Base-by-base conservation (phyloP, 345 rosid species). In the Rhizophora mangle region DNA sequence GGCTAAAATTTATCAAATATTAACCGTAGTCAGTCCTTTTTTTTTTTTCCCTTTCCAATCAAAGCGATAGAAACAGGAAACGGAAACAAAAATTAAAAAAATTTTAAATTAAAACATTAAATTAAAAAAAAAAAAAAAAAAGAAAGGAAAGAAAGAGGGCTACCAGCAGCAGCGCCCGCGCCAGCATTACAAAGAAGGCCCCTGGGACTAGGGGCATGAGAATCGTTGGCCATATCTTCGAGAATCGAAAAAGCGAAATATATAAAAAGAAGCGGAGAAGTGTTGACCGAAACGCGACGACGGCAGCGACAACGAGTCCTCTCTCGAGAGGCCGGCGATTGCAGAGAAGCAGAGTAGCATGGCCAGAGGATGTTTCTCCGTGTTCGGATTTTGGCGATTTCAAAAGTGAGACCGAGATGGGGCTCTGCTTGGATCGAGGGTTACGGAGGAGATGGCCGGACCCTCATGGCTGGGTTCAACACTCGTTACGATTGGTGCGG, bases 131-230 rank as follows among this genome's bases (percentile, higher is more conserved):
- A 8, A 39, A 3, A 39, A 39, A 0, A 13, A 11, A 5, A 66
- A 67, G 9, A 16, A 19, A 53, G 3, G 21, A 2, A n/a, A 15
- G 10, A 27, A 39, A 27, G 18, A 37, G 54, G 16, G 71, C 20
- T 73, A 90, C 96, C 95, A 8, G 98, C 98, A 16, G 96, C 88
- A 22, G 98, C 98, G 43, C 98, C 98, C 31, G 98, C 89, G 57
- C 84, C 95, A 9, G 95, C 98, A 71, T 92, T 90, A 81, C 93
- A 89, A 77, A 91, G 88, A 67, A 86, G 76, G n/a, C 73, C 83
- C 75, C 29, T 70, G 79, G 91, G 76, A 71, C 65, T 82, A 78
- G 79, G 83, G 78, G 37, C 76, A 72, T 85, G 90, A 72, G 91
- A 81, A 76, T 83, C 83, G 75, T 76, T 36, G 56, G 90, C 54